Evolutionary conservation across 345 rosid genomes (phyloP), one percentile per base, ranked within the genome.

Genomic region (Capsella bursapastoris): DNA sequence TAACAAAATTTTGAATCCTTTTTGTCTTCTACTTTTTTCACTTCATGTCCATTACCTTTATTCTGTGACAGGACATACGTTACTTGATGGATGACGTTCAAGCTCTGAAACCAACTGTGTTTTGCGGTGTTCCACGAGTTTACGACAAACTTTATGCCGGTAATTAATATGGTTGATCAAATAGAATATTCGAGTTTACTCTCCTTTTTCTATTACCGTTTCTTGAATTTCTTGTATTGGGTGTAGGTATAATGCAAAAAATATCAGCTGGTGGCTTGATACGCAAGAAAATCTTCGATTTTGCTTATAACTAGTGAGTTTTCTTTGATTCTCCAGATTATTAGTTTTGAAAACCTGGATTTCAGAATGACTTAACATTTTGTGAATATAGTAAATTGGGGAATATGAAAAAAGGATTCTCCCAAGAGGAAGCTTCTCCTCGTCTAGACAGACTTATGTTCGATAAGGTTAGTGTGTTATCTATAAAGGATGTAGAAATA

Each of bases 101-200:
- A 49, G 94, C 86, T 72, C 77, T 92, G 57, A 89, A 95, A 78
- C 98, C 98, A 16, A 92, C 89, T 12, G 87, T 85, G 40, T 88
- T 92, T 71, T 89, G 86, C 40, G 96, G 85, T 14, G 99, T 92
- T 77, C 99, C 98, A 13, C 81, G 98, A 86, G 96, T 95, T 81
- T 92, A 84, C 57, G 97, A 92, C 57, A 85, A 90, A 32, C 75
- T 92, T 58, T 87, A 92, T 73, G 88, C 85, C 7, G 98, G 98
- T 92, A 73, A 44, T 31, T 7, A 28, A 1, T 1, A 22, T 22
- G 25, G 25, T 18, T 75, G 38, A 31, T 53, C 35, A 37, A 25
- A 10, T 63, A 5, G 0, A 14, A 22, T 32, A 25, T 0, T 61
- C 52, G 12, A 73, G 34, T 15, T 32, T 15, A 25, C 1, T 38